Percentiles rank a stretch among this genome's conserved stretches.
These are phyloP conservation scores for Nemania sp. DNA, from an alignment of 2,329 filamentous ascomycete genomes.

Conservation along the genomic window DNA sequence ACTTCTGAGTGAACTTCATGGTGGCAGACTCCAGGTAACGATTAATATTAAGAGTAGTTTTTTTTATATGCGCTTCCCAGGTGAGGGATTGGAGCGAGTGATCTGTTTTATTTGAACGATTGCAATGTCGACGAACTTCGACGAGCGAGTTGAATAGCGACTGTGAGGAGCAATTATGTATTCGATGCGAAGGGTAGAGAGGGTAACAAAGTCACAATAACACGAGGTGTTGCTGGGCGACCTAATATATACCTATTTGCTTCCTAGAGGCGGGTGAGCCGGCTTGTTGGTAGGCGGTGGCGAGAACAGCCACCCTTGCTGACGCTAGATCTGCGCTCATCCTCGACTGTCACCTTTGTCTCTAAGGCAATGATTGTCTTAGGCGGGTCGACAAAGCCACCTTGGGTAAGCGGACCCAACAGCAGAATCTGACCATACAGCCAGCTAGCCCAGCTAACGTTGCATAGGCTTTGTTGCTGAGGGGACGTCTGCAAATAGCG, in stretches of 20 bases:
- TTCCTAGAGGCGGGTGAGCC: conserved; percentile 24
- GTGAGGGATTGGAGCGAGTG: conserved; percentile 30
- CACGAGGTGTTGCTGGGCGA: conserved; percentile 16
- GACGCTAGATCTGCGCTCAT: conserved; percentile 25
- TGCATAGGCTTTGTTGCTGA: conserved; percentile 9
- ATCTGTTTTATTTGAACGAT: conserved; percentile 17
- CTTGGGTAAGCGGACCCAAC: too few relatives aligned
- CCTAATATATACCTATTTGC: conserved; percentile 33
- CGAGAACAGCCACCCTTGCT: conserved; percentile 21
- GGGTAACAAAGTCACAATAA: conserved; percentile 13
- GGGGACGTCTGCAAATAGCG: conserved; percentile 6
- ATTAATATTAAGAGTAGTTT: conserved; percentile 31
- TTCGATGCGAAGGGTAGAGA: conserved; percentile 16
- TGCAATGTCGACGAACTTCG: conserved; percentile 21
- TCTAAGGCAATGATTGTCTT: conserved; percentile 26
- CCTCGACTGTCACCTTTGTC: conserved; percentile 26
- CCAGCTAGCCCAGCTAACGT: conserved; percentile 20
- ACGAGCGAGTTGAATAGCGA: conserved; percentile 32
- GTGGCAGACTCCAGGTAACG: conserved; percentile 27
- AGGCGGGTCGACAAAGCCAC: conserved; percentile 10
- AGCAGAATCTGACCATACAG: background rate
- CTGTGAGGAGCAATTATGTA: conserved; percentile 33
- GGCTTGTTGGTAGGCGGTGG: conserved; percentile 28
- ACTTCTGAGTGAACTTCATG: conserved; percentile 43
- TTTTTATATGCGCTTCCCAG: conserved; percentile 23